Base-by-base conservation (phyloP, 441 rosid genomes). In the Biscutella laevigata region DNA sequence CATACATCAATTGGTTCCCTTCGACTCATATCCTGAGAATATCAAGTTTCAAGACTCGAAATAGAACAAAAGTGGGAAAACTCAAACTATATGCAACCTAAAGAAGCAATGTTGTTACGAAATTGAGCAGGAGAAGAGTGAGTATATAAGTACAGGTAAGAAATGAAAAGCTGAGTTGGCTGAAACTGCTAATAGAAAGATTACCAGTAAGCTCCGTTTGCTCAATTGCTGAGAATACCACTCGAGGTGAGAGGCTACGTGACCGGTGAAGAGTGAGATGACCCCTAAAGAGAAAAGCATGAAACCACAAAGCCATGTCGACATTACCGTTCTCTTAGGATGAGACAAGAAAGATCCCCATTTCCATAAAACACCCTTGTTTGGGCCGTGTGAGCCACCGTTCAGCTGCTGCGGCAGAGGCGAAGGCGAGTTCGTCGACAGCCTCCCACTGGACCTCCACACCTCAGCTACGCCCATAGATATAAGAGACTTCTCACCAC, bases 191-290 rank as follows among this genome's bases (percentile, higher is more conserved):
- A 29, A 40, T 36, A 22, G 4, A 14, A 33, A 26, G 16, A 10
- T 49, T 71, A 85, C 96, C 80, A 86, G 72, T 54, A 77, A 52
- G 63, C 68, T 74, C n/a, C 71, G 74, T 56, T 79, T 81, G 36
- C 65, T 80, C 70, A 91, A 57, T 71, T 77, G 81, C 71, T 79
- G 95, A 46, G 97, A 88, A 64, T 84, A 92, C 96, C 97, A 88
- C 52, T 92, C 98, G 38, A 92, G 87, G 80, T 88, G 89, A 25
- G 99, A 92, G 2, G 76, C 97, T 22, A 84, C 83, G 47, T 92
- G 97, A 39, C 98, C 96, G 2, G 94, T 84, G 69, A 88, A 84
- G 32, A 92, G 86, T 27, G 97, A 92, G 56, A 88, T 83, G 72
- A 86, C 71, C 2, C 98, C 98, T 59, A 92, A 62, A 38, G 68